These are phyloP conservation scores for Botryosphaeria dothidea DNA, from an alignment of 2,329 filamentous ascomycete genomes.

Conservation along the genomic window DNA sequence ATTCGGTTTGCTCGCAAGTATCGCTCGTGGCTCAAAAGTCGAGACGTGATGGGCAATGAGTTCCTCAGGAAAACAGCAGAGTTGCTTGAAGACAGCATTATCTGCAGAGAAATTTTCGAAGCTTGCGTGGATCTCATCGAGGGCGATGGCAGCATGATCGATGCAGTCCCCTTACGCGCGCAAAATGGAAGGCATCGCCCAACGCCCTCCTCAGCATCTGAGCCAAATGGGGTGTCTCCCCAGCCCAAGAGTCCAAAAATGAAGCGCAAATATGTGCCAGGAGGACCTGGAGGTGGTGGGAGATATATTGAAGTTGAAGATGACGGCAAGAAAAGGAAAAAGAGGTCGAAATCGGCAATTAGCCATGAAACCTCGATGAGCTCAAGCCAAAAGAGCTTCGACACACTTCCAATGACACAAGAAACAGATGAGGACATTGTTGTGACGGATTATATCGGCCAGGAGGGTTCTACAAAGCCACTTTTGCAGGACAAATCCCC, in stretches of 20 bases:
- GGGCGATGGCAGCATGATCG: neutral
- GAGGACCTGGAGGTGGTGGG: slow-evolving; percentile 2
- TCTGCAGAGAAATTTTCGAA: slow-evolving; percentile 26
- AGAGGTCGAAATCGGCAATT: neutral
- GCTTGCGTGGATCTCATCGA: slow-evolving; percentile 23
- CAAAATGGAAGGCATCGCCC: neutral
- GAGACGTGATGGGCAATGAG: slow-evolving; percentile 26
- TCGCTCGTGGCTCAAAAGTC: slow-evolving; percentile 23
- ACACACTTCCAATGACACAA: neutral
- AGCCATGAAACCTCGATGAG: neutral
- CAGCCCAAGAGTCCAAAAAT: neutral
- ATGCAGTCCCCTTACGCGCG: neutral
- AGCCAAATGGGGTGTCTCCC: neutral
- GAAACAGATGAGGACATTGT: slow-evolving; percentile 6
- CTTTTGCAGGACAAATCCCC: neutral
- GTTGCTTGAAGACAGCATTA: slow-evolving; percentile 31
- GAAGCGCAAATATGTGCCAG: neutral
- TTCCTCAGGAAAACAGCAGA: slow-evolving; percentile 36
- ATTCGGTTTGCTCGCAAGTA: slow-evolving; percentile 40
- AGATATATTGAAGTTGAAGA: neutral
- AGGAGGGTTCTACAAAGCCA: neutral
- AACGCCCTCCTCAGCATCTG: neutral
- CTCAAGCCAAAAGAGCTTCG: neutral
- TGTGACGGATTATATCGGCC: slow-evolving; percentile 5
- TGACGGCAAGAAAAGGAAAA: neutral